A percentile compares a stretch with the other conserved stretches of the same genome.
phyloP scores from a whole-genome alignment of 2,329 filamentous ascomycete genomes.

The Colletotrichum tropicicola region DNA sequence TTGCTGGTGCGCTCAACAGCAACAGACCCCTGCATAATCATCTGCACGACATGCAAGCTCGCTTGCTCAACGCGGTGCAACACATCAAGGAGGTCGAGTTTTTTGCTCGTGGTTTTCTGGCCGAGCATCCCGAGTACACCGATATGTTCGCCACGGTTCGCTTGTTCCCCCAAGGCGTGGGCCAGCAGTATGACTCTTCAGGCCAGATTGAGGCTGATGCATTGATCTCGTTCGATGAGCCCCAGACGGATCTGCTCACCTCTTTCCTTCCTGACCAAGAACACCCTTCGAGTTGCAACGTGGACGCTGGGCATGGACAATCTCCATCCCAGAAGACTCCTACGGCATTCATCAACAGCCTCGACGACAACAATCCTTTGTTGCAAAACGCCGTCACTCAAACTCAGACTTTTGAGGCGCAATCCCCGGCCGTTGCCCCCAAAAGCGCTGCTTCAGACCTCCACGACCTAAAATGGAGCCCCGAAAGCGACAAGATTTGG shows the following conservation, averaged over 20 bases:
- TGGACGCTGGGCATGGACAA: no score
- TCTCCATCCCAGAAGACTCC: not conserved
- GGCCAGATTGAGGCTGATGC: not conserved
- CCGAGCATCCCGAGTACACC: constrained; percentile 6
- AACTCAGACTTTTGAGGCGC: not conserved
- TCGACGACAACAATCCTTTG: no score
- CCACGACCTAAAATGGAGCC: not conserved
- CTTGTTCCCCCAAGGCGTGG: not conserved
- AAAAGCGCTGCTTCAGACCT: not conserved
- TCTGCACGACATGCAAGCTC: not conserved
- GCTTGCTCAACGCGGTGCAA: constrained; percentile 10
- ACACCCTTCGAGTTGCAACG: no score
- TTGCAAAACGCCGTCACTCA: not conserved
- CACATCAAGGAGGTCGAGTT: constrained; percentile 9
- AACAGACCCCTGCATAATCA: not conserved
- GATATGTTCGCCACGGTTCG: not conserved
- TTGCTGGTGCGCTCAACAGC: not conserved
- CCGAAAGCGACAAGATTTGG: not conserved
- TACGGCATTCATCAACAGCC: not conserved
- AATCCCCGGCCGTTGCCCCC: not conserved
- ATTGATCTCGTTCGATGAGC: not conserved
- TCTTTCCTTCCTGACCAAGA: no score
- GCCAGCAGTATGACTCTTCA: not conserved
- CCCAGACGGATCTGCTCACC: no score
- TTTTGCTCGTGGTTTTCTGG: not conserved